phyloP scores from a whole-genome alignment of 345 rosid genomes.

The Syzygium aqueum region DNA sequence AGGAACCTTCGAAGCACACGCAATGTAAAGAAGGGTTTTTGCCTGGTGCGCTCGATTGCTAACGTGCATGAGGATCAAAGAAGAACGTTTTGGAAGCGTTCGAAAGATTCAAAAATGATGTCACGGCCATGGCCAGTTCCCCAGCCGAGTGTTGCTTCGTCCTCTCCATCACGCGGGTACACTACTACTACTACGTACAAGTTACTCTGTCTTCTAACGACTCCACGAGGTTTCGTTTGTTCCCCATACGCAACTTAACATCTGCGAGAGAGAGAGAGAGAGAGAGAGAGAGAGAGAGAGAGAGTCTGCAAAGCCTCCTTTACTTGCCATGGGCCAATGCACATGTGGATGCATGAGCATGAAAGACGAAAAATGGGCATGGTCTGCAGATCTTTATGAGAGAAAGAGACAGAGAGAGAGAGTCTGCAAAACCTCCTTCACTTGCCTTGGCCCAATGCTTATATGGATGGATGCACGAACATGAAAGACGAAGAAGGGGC shows the following conservation, averaged over 20 bases:
- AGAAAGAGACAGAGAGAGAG: not conserved
- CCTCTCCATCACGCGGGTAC: not conserved
- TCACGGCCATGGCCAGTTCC: not conserved
- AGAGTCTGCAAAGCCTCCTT: not conserved
- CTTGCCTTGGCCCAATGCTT: no score
- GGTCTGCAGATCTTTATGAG: not conserved
- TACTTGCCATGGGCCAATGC: not conserved
- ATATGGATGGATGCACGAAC: no score
- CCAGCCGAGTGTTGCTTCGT: not conserved
- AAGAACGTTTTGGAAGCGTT: not conserved
- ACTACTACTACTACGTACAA: no score
- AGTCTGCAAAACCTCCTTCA: no score
- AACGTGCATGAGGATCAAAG: not conserved
- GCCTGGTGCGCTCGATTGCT: not conserved
- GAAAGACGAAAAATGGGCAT: not conserved
- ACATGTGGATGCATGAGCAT: not conserved
- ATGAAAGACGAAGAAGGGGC: no score
- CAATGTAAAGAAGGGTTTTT: not conserved
- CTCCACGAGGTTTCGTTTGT: not conserved
- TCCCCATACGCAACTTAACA: not conserved
- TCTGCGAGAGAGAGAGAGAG: not conserved
- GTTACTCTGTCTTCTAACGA: not conserved
- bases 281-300: not conserved
- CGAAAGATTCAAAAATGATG: not conserved
- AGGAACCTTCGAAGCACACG: not conserved